phyloP scores from a whole-genome alignment of 306 rosid genomes.

The Senna tora region DNA sequence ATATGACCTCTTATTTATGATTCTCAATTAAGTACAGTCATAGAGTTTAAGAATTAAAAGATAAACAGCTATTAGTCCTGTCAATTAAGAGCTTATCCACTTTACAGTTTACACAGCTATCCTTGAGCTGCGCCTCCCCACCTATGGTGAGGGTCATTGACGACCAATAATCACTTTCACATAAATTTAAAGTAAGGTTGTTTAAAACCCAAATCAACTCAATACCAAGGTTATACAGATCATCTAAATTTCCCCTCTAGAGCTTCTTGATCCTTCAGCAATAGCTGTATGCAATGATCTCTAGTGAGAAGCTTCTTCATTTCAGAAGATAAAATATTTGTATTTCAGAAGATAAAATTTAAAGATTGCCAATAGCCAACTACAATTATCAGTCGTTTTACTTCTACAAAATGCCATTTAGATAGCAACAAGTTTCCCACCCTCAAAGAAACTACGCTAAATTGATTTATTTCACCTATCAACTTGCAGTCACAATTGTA shows the following conservation, averaged over 20 bases:
- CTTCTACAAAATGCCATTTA: no score
- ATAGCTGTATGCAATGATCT: background rate
- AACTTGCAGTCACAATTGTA: no score
- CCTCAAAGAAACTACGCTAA: no score
- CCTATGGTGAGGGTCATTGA: background rate
- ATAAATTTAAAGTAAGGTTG: background rate
- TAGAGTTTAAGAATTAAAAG: background rate
- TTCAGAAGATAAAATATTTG: background rate
- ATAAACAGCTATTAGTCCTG: background rate
- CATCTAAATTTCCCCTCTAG: background rate
- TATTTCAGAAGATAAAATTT: no score
- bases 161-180: background rate
- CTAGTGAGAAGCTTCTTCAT: background rate
- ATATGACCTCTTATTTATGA: background rate
- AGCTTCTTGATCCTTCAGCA: background rate
- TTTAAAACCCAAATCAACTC: background rate
- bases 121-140: background rate
- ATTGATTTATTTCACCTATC: no score
- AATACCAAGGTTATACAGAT: no score
- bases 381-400: no score
- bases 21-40: constrained; percentile 16
- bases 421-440: no score
- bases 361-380: no score
- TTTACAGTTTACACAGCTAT: background rate
- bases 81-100: constrained; percentile 17